Percentiles rank a stretch among this genome's conserved stretches.
Evolutionary conservation across 169 alveolate genomes (phyloP).

Genomic region (Plasmodium falciparum): DNA sequence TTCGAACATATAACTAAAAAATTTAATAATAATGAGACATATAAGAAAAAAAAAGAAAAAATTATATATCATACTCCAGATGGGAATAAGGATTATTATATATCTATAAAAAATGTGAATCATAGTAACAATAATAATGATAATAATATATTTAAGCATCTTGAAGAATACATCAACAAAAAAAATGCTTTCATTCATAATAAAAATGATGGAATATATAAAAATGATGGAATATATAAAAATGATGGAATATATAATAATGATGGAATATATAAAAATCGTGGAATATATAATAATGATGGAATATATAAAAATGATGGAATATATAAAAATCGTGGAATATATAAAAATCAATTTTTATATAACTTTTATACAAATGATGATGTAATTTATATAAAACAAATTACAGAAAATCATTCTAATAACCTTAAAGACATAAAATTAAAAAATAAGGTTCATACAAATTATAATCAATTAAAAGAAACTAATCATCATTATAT

Average conservation of each 20-base stretch:
- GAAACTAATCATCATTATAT: too few species aligned
- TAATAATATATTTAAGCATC: neutral
- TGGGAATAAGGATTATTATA: too few species aligned
- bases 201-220: neutral
- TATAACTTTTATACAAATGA: conserved; percentile 36
- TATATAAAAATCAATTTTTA: conserved; percentile 5
- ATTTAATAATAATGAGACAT: neutral
- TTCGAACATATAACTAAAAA: neutral
- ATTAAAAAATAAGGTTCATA: too few species aligned
- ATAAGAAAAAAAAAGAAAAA: conserved; percentile 1
- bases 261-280: neutral
- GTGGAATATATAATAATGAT: neutral
- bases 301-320: neutral
- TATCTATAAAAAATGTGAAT: neutral
- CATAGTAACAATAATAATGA: neutral
- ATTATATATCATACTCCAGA: neutral
- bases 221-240: neutral
- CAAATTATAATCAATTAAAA: too few species aligned
- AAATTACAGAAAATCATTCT: conserved; percentile 1
- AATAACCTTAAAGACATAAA: too few species aligned
- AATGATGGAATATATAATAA: too few species aligned
- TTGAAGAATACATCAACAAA: neutral
- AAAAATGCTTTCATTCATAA: neutral
- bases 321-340: neutral
- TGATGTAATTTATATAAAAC: conserved; percentile 28